Base-by-base conservation (phyloP, 495 filamentous ascomycete species). In the Neurospora sp. region DNA sequence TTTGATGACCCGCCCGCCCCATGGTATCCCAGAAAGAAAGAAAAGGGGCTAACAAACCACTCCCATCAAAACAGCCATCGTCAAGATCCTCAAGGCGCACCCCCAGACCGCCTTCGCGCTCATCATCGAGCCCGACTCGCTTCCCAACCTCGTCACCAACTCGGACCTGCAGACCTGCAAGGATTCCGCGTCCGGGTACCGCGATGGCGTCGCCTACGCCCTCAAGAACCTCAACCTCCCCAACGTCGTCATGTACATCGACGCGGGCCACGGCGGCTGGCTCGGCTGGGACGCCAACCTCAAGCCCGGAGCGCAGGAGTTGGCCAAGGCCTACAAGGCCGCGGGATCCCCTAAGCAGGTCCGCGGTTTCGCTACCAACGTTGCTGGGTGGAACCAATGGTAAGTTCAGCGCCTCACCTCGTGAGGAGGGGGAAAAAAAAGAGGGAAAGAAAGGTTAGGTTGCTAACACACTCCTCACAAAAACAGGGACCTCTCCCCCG, bases 91-190 rank as follows among this genome's bases (percentile, higher is more conserved):
- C 74, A 84, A 86, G 79, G 82, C 83, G 18, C 84, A 87, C 83
- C 83, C 86, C 75, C 87, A 87, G 78, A 84, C 83, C 71, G 83
- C 85, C 70, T 81, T 88, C 70, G 82, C 82, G 46, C 83, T 91
- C 70, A 81, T 90, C 77, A 86, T 87, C 76, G 92, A 95, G 82
- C 92, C 92, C 74, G 92, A 94, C 83, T 91, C 89, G 73, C 86
- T 94, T 48, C 90, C 91, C 75, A 95, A 95, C 84, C 80, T 94
- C 76, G 89, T 94, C 75, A 95, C 92, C 82, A 94, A 95, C 83
- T 74, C 85, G 79, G 84, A 84, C 78, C 81, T 90, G 42, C 70
- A 83, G 22, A 88, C 91, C 66, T 95, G 92, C 82, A 80, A 89
- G 71, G 82, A 87, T 74, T 88, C 90, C 70, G 84, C 89, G 61